Percentiles rank a stretch among this genome's conserved stretches.
These are phyloP conservation scores for Bipolaris sorokiniana DNA, from an alignment of 2,329 filamentous ascomycete species.

Conservation along the genomic window DNA sequence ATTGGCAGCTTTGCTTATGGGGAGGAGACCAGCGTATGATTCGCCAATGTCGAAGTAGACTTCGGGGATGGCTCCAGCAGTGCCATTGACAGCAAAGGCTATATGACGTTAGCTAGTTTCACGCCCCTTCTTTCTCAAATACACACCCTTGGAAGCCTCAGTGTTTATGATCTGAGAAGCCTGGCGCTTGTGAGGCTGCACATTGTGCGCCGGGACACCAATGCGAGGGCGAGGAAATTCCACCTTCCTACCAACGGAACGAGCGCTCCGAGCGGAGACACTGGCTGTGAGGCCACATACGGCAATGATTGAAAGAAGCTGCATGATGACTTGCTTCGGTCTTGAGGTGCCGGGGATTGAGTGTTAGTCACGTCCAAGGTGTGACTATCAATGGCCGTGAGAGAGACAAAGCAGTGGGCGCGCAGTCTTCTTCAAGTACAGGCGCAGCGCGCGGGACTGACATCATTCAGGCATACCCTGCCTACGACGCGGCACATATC, in stretches of 20 bases:
- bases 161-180: conserved; percentile 48
- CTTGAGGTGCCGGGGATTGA: conserved; percentile 1
- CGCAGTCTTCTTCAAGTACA: conserved; percentile 8
- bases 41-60: conserved; percentile 55
- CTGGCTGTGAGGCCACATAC: conserved; percentile 36
- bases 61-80: conserved; percentile 54
- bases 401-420: background rate
- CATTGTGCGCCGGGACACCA: conserved; percentile 24
- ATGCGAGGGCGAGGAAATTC: conserved; percentile 37
- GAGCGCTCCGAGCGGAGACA: conserved; percentile 38
- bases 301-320: conserved; percentile 41
- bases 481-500: conserved; percentile 11
- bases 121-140: too few species aligned
- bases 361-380: conserved; percentile 7
- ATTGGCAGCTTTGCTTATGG: conserved; percentile 58
- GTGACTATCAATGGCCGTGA: conserved; percentile 10
- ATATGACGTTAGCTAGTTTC: conserved; percentile 8
- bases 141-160: conserved; percentile 38
- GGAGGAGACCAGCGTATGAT: conserved; percentile 56
- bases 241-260: conserved; percentile 38
- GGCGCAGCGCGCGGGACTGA: conserved; percentile 4
- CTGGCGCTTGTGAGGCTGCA: conserved; percentile 32
- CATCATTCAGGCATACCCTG: conserved; percentile 18
- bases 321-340: conserved; percentile 30
- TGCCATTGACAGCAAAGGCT: conserved; percentile 49